phyloP scores from a whole-genome alignment of 1,284 basidiomycete genomes.

The Kalmanozyma brasiliensis region DNA sequence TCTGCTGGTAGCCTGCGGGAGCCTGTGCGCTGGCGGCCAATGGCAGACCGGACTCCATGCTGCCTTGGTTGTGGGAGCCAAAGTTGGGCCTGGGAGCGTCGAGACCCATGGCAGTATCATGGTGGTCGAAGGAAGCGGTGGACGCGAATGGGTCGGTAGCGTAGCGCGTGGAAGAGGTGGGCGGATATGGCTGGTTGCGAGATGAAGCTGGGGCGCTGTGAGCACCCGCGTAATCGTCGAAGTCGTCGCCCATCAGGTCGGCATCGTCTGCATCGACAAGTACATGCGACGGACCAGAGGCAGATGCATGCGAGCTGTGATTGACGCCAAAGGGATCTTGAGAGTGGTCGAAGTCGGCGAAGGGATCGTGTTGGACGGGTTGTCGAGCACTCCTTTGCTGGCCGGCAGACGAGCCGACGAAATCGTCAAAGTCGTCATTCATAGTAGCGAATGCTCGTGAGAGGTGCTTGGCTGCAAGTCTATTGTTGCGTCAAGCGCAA shows the following conservation, averaged over 20 bases:
- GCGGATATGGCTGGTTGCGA: constrained; percentile 33
- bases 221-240: constrained; percentile 37
- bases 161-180: constrained; percentile 13
- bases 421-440: constrained; percentile 65
- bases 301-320: constrained; percentile 1
- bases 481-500: constrained; percentile 1
- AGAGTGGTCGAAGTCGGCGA: constrained; percentile 29
- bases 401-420: constrained; percentile 32
- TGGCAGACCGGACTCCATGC: constrained; percentile 54
- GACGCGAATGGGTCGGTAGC: constrained; percentile 26
- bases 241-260: constrained; percentile 60
- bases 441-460: constrained; percentile 14
- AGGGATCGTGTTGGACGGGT: constrained; percentile 23
- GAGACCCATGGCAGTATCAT: constrained; percentile 45
- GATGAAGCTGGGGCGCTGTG: constrained; percentile 15
- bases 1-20: constrained; percentile 47
- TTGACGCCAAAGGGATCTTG: constrained; percentile 34
- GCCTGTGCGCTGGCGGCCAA: constrained; percentile 45
- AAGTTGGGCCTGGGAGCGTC: constrained; percentile 35
- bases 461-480: neutral
- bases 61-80: constrained; percentile 31
- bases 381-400: constrained; percentile 5
- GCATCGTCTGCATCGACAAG: constrained; percentile 62
- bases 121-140: constrained; percentile 33
- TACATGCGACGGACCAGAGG: constrained; percentile 52